Evolutionary conservation across 495 filamentous ascomycete species (phyloP).

Genomic region (Penicillium waksmanii): DNA sequence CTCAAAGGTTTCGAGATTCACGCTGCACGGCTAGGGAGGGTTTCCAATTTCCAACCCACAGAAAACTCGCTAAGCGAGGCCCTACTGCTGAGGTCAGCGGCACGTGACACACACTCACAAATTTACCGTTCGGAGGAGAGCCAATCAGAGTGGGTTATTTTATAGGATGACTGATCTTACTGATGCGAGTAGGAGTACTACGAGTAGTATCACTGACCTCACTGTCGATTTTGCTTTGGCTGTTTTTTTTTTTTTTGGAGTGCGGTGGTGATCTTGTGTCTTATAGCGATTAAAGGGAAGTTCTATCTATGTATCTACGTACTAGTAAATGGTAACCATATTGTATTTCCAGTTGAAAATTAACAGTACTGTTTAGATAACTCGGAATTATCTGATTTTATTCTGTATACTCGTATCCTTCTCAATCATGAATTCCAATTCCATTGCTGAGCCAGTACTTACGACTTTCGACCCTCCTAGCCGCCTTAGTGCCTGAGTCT

Average conservation of each 20-base stretch:
- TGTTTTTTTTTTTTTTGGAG: no score
- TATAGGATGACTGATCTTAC: background rate
- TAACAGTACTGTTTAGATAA: no score
- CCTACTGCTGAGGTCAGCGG: conserved; percentile 28
- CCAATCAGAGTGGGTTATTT: background rate
- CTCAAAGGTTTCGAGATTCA: conserved; percentile 44
- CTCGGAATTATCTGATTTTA: no score
- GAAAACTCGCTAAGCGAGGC: conserved; percentile 56
- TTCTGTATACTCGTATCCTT: no score
- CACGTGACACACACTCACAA: conserved; percentile 37
- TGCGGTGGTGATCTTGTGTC: no score
- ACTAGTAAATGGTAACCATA: background rate
- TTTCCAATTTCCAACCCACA: conserved; percentile 52
- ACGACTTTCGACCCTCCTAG: no score
- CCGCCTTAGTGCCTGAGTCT: background rate
- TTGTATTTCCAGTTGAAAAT: background rate
- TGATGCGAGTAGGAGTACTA: no score
- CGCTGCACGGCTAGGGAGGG: conserved; percentile 40
- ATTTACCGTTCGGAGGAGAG: background rate
- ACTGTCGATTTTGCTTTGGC: no score
- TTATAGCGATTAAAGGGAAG: no score
- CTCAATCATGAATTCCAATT: no score
- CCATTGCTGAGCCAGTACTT: no score
- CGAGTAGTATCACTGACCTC: background rate
- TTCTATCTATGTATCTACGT: no score